Base-by-base conservation (phyloP, 1,284 basidiomycete species). In the Coniferiporia sulphurascens region DNA sequence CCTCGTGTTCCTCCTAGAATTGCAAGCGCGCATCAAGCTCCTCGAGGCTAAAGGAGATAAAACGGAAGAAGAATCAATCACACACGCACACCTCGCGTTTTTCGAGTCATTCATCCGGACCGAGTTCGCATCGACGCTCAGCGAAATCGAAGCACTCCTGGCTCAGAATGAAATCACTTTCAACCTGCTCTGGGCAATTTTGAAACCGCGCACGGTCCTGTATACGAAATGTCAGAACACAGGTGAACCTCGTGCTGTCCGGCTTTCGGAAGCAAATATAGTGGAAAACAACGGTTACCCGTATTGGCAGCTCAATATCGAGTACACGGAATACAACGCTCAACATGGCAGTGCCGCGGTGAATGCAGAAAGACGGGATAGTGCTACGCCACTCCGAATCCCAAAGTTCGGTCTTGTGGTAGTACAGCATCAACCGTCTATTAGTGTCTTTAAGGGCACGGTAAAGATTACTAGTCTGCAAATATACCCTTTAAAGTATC, bases 131-230 rank as follows among this genome's bases (percentile, higher is more conserved):
- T 45, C 63, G 0, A 60, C 51, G 15, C 48, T 66, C 19, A 48
- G 51, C 13, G 64, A 65, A 51, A 55, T 68, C 17, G 54, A 52
- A 4, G 55, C 66, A 2, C 58, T 67, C 1, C 35, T 62, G 12
- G 32, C 56, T 13, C 43, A 62, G 41, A 22, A 38, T 4, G 61
- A 65, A 32, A 65, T 69, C 52, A 63, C 66, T 0, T 69, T 61
- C 63, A 46, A 61, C 15, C 63, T 69, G 15, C 63, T 68, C 6
- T 67, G 67, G 64, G 60, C 63, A 13, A 58, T 69, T 46, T 60
- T 67, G 59, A 51, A 55, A n/a, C 58, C 63, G 1, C 45, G 52
- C 15, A 56, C 19, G 4, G 45, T 38, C 0, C 46, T 61, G 10
- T 61, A 63, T 48, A 67, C 55, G 46, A 46, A n/a, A 9, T 58